Evolutionary conservation across 2,329 filamentous ascomycete genomes (phyloP), one percentile per base, ranked within the genome.

Genomic region (Beauveria australis): DNA sequence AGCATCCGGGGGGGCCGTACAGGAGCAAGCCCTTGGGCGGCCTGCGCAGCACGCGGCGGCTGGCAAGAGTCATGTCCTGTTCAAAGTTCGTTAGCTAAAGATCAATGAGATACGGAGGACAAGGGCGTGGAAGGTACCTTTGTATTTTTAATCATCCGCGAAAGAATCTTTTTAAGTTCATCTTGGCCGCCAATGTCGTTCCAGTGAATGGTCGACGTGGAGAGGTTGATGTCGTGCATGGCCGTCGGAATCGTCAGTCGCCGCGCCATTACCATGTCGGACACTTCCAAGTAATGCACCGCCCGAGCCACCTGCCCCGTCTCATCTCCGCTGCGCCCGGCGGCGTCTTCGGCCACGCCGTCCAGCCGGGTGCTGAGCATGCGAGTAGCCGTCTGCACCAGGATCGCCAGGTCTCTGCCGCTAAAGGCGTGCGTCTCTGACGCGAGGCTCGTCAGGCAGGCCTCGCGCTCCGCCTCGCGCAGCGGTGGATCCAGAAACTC

Each of bases 1-100:
- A 95, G 75, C 93, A 97, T 3, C 93, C 93, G 0, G 93, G 93
- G 0, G 93, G 93, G 0, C 93, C 93, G 72, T 96, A 97, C 3
- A 97, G 81, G 7, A 97, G 80, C 18, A 96, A 84, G 0, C 92
- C 92, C 69, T 93, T 95, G 60, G 88, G 87, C 0, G 87, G 85
- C 37, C 81, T 81, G 26, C 73, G 75, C 53, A 80, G 75, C 62
- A 76, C 71, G 58, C 70, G 67, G 28, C 67, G 63, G 53, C 70
- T 64, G 33, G 69, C 67, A 53, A 69, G 65, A 60, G 74, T 73
- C 5, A 72, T 71, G 57, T 70, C 64, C 68, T 68, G 19, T 7
- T 16, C 26, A 28, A 18, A 52, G 18, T 24, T 19, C 4, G 40
- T 70, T 51, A 68, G 63, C 46, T 9, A 33, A 8, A 12, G 24